These are phyloP conservation scores for Helichrysum umbraculigerum DNA, from an alignment of 129 eudicot species.

Conservation along the genomic window DNA sequence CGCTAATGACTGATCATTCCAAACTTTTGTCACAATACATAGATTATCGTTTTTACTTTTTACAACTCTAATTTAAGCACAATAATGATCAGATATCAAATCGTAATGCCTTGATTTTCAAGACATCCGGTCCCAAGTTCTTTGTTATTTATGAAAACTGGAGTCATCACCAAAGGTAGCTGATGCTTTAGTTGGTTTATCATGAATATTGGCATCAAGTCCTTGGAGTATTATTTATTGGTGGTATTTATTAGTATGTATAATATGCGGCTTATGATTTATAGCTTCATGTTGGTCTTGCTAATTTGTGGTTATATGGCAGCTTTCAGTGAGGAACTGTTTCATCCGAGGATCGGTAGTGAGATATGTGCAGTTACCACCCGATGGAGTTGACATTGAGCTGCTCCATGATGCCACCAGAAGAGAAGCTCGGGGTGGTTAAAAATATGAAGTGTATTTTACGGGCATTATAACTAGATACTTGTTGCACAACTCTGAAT, in stretches of 20 bases:
- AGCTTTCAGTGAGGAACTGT: conserved; percentile 97
- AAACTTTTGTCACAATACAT: neutral
- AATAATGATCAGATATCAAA: neutral
- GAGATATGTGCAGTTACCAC: conserved; percentile 93
- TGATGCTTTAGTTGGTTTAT: neutral
- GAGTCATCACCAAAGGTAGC: neutral
- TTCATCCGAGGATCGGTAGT: conserved; percentile 98
- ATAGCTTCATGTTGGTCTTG: conserved; percentile 1
- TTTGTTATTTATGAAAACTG: neutral
- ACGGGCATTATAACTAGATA: conserved; percentile 14
- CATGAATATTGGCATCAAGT: neutral
- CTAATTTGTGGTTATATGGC: conserved; percentile 20
- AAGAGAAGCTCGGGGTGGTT: conserved; percentile 99
- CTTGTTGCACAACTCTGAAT: conserved; percentile 28
- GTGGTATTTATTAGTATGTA: neutral
- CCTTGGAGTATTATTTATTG: neutral
- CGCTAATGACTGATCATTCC: neutral
- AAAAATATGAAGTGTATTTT: conserved; percentile 20
- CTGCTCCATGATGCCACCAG: conserved; percentile 98
- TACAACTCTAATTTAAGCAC: too few relatives aligned
- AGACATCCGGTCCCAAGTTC: neutral
- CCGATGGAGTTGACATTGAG: conserved; percentile 95
- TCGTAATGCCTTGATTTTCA: neutral
- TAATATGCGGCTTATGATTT: neutral
- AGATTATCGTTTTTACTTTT: too few relatives aligned